phyloP scores from a whole-genome alignment of 495 filamentous ascomycete species.

The Terfezia boudieri region DNA sequence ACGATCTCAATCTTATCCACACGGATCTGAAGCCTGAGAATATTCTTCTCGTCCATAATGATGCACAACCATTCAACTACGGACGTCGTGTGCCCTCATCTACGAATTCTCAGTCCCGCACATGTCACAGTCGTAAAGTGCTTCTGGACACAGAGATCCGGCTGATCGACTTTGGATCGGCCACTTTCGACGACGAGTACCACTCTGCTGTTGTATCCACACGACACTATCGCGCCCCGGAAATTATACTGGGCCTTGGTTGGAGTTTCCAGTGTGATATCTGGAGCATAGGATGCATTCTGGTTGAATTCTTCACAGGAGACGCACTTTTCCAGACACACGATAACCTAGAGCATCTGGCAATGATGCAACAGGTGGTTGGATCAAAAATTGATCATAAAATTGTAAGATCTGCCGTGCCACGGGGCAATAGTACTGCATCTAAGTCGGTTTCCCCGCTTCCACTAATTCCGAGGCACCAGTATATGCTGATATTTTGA shows the following conservation, averaged over 20 bases:
- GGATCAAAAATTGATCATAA: constrained; percentile 46
- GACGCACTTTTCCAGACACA: constrained; percentile 96
- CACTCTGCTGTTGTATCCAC: constrained; percentile 95
- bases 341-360: constrained; percentile 90
- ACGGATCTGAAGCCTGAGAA: constrained; percentile 98
- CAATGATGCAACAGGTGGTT: constrained; percentile 97
- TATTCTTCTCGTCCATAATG: constrained; percentile 73
- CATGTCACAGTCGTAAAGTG: constrained; percentile 66
- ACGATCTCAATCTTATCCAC: constrained; percentile 94
- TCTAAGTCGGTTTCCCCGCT: constrained; percentile 41
- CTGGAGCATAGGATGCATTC: constrained; percentile 96
- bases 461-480: background rate
- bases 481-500: background rate
- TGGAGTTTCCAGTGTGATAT: constrained; percentile 98
- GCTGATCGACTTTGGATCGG: constrained; percentile 92
- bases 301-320: constrained; percentile 97
- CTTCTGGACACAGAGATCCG: constrained; percentile 90
- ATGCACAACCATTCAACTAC: constrained; percentile 92
- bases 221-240: constrained; percentile 83
- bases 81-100: constrained; percentile 86
- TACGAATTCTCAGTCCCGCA: constrained; percentile 48
- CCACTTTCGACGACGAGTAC: constrained; percentile 95
- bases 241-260: constrained; percentile 88
- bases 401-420: constrained; percentile 51
- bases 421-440: constrained; percentile 49